Base-by-base conservation (phyloP, 768 basidiomycete genomes). In the Boletus vinaceobasis region DNA sequence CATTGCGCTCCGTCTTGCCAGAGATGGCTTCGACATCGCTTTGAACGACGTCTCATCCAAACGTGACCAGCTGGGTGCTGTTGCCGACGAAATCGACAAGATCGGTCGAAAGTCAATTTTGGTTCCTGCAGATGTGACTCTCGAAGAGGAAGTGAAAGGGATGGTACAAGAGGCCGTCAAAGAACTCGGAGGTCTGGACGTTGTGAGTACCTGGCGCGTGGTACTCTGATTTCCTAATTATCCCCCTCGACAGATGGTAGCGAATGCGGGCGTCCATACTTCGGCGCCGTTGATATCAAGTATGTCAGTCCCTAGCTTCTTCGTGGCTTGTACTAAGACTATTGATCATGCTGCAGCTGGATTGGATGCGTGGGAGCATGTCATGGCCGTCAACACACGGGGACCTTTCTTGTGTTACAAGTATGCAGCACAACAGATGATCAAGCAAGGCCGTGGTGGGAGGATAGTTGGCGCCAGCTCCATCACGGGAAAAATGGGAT, bases 391-490 rank as follows among this genome's bases (percentile, higher is more conserved):
- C 60, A 85, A 87, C 59, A 70, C 75, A 55, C 75, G 78, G 46
- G 83, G 82, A 43, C 70, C 76, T 3, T 84, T 80, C 69, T 74
- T 81, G 55, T 85, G 82, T 63, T 86, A 84, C 47, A 81, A 84
- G 43, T 76, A 84, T 56, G 85, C 83, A 2, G 83, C 81, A 17
- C 71, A 72, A 57, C 77, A 80, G 61, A 86, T 86, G 85, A 74
- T 83, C 21, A 53, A 65, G 7, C 79, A 79, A 68, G 74, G 76
- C 0, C 66, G 66, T 7, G 76, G 80, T 11, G 80, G 84, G 1
- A 71, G 78, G 19, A 81, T 86, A 53, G 74, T 85, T 21, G 78
- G 84, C 2, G 62, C 62, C 6, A 58, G 62, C 17, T 64, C 63
- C 4, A 0, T 40, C 15, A 32, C 14, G 0, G 60, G 56, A 7